Conservation (phyloP, 768 basidiomycete genomes). For the Phylloporus arenicola region DNA sequence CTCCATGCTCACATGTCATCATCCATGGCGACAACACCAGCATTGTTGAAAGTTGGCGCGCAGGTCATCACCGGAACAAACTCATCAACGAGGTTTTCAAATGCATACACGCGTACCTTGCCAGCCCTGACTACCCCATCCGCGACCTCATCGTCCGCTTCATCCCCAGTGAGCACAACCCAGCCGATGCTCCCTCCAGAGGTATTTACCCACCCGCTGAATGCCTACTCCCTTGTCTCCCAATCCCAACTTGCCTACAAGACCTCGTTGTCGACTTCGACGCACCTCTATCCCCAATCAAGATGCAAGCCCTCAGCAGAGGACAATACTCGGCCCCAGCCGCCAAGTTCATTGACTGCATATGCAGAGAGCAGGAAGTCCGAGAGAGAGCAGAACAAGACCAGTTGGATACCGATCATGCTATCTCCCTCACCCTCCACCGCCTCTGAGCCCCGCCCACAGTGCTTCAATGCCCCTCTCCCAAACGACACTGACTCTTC, state of each 20-base stretch:
- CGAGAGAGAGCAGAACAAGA: no score
- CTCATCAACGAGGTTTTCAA: slow-evolving; percentile 14
- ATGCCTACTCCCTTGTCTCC: slow-evolving; percentile 6
- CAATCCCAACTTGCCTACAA: not conserved
- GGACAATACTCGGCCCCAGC: no score
- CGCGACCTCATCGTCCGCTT: not conserved
- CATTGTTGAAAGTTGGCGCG: slow-evolving; percentile 15
- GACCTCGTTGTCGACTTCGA: not conserved
- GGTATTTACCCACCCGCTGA: slow-evolving; percentile 1
- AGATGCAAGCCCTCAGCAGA: no score
- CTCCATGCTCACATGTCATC: not conserved
- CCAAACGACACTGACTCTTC: no score
- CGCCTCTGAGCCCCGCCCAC: no score
- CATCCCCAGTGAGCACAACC: not conserved
- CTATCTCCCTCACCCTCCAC: not conserved
- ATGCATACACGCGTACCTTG: not conserved
- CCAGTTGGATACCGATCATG: not conserved
- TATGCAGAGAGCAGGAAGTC: no score
- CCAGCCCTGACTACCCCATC: not conserved
- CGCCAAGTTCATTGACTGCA: no score
- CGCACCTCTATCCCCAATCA: no score
- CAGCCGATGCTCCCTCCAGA: slow-evolving; percentile 1
- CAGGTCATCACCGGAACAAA: not conserved
- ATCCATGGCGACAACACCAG: slow-evolving; percentile 14
- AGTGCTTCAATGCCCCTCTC: not conserved